Base-by-base conservation (phyloP, 2,329 filamentous ascomycete genomes). In the Niveomyces coronatus region DNA sequence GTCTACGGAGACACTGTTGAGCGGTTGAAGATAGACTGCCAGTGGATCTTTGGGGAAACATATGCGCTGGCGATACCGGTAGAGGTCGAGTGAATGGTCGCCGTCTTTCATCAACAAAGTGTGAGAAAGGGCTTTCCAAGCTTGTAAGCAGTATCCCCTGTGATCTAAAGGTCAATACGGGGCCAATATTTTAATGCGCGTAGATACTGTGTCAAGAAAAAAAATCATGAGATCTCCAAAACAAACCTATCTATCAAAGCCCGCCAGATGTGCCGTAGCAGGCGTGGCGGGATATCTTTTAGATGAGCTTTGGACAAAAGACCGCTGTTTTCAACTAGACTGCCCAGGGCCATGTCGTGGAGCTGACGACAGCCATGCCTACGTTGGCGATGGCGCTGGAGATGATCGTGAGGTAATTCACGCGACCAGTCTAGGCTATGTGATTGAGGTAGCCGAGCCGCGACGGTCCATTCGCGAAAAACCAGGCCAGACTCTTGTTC, bases 91-190 rank as follows among this genome's bases (percentile, higher is more conserved):
- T 5, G 51, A 54, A 35, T 52, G 59, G 19, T 58, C 56, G 3
- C 54, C 54, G 3, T 58, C 49, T 18, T 53, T 55, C 18, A 47
- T 44, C 27, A 58, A 47, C 14, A 63, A 42, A 5, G 53, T 40
- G 16, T 54, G 53, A 3, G 59, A 64, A 23, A 64, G 56, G 5
- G 61, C 45, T 41, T 56, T 63, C 62, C 62, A 64, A 1, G 57
- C 60, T 34, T 64, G 60, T 15, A 64, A 50, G 37, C 55, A 59
- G 10, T 54, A 50, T 4, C 60, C 59, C 44, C 58, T 61, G 31
- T 6, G 10, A 14, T 9, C 7, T 24, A 7, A 24, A 24, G 22
- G n/a, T 24, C 22, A 24, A 11, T 11, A 11, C 11, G 22, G 7
- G 7, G 22, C 22, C 22, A 24, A 24, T n/a, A n/a, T n/a, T n/a